A percentile compares a stretch with the other conserved stretches of the same genome.
phyloP scores from a whole-genome alignment of 495 filamentous ascomycete species.

The Emericellopsis terricola region DNA sequence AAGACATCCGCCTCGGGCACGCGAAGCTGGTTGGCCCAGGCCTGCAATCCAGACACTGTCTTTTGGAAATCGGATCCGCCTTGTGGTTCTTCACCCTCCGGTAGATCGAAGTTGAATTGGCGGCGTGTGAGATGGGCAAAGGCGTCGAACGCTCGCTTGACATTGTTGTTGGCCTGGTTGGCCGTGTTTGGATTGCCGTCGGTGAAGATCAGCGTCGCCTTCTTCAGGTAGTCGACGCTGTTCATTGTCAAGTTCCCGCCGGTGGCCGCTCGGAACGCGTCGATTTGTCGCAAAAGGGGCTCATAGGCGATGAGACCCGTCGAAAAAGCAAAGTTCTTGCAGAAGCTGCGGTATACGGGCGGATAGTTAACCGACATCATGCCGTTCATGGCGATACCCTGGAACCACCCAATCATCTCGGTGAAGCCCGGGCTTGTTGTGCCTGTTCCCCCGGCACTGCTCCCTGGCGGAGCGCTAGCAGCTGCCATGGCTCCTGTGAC shows the following conservation, averaged over 20 bases:
- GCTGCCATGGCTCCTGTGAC: slow-evolving; percentile 39
- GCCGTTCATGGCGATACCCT: slow-evolving; percentile 83
- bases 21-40: slow-evolving; percentile 54
- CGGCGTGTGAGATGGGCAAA: slow-evolving; percentile 28
- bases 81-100: slow-evolving; percentile 5
- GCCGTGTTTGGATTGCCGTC: slow-evolving; percentile 26
- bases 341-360: slow-evolving; percentile 66
- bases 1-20: slow-evolving; percentile 86
- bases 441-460: slow-evolving; percentile 40
- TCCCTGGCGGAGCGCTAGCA: slow-evolving; percentile 21
- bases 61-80: slow-evolving; percentile 14
- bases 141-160: slow-evolving; percentile 37
- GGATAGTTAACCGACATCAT: slow-evolving; percentile 89
- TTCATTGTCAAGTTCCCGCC: slow-evolving; percentile 74
- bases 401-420: slow-evolving; percentile 81
- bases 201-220: slow-evolving; percentile 50
- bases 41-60: slow-evolving; percentile 50
- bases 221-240: slow-evolving; percentile 56
- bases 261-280: slow-evolving; percentile 60
- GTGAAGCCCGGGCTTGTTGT: slow-evolving; percentile 67
- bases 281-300: slow-evolving; percentile 64
- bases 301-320: slow-evolving; percentile 72
- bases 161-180: slow-evolving; percentile 13
- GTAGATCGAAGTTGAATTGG: slow-evolving; percentile 28
- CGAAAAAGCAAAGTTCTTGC: slow-evolving; percentile 87